Conservation (phyloP, 306 rosid species). For the Astragalus glycyphyllos region DNA sequence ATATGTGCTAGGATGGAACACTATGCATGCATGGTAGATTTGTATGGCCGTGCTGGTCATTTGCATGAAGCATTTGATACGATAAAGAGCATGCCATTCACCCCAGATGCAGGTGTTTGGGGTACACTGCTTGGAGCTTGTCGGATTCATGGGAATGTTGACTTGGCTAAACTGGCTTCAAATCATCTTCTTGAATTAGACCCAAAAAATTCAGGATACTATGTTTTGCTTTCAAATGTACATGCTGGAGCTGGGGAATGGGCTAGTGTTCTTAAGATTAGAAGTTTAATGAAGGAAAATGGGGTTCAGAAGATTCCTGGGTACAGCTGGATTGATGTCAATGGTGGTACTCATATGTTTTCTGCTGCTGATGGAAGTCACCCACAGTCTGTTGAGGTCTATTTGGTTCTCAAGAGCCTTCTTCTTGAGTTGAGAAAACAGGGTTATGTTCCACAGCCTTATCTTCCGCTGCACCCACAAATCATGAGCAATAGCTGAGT, state of each 20-base stretch:
- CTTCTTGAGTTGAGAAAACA: conserved; percentile 71
- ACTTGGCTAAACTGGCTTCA: conserved; percentile 73
- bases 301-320: conserved; percentile 81
- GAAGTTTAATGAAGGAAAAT: conserved; percentile 74
- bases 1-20: conserved; percentile 77
- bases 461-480: conserved; percentile 76
- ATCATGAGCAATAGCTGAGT: conserved; percentile 43
- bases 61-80: conserved; percentile 73
- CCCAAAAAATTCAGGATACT: conserved; percentile 78
- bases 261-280: conserved; percentile 64
- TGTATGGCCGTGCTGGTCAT: conserved; percentile 77
- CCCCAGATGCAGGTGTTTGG: conserved; percentile 89
- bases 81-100: conserved; percentile 69
- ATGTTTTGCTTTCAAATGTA: conserved; percentile 75
- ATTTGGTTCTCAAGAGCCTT: conserved; percentile 59
- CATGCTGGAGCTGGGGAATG: conserved; percentile 80
- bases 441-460: conserved; percentile 78
- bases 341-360: conserved; percentile 70
- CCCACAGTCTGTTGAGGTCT: conserved; percentile 60
- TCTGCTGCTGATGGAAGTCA: conserved; percentile 79
- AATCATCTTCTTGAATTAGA: conserved; percentile 66
- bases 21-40: conserved; percentile 79
- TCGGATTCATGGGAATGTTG: conserved; percentile 77
- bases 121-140: conserved; percentile 90
- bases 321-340: conserved; percentile 83